Evolutionary conservation across 75 land plant species (phyloP).

Genomic region (Cunninghamia lanceolata): DNA sequence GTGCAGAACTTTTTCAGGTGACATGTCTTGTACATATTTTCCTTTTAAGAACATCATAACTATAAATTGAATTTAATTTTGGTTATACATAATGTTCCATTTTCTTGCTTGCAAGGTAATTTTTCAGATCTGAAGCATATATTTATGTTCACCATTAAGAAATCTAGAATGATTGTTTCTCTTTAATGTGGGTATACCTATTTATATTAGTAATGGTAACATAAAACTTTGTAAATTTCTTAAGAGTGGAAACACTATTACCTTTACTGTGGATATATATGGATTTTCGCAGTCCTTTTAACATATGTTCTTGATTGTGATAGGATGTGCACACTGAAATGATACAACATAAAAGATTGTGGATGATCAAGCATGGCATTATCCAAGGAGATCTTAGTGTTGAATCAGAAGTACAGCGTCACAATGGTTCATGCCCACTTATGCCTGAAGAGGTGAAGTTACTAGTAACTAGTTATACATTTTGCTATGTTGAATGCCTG

Average conservation of each 20-base stretch:
- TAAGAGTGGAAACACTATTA: neutral
- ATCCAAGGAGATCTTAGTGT: slow-evolving; percentile 57
- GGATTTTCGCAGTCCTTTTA: neutral
- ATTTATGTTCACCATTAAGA: neutral
- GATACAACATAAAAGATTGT: slow-evolving; percentile 59
- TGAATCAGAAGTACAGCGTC: slow-evolving; percentile 59
- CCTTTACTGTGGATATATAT: neutral
- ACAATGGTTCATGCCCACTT: slow-evolving; percentile 73
- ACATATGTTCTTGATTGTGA: neutral
- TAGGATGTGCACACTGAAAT: slow-evolving; percentile 84
- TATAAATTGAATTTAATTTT: neutral
- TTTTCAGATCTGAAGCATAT: neutral
- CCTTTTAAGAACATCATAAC: neutral
- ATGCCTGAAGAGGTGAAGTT: slow-evolving; percentile 79
- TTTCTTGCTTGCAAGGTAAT: neutral
- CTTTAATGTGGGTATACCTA: neutral
- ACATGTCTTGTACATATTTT: neutral
- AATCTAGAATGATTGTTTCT: neutral
- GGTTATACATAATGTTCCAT: neutral
- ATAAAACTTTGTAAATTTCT: neutral
- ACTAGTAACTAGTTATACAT: neutral
- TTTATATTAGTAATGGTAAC: neutral
- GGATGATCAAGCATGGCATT: slow-evolving; percentile 60
- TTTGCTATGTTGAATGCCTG: slow-evolving; percentile 2
- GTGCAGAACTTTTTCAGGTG: slow-evolving; percentile 91